Percentiles rank a stretch among this genome's conserved stretches.
phyloP scores from a whole-genome alignment of 1,284 basidiomycete species.

The Retiboletus fuscus region DNA sequence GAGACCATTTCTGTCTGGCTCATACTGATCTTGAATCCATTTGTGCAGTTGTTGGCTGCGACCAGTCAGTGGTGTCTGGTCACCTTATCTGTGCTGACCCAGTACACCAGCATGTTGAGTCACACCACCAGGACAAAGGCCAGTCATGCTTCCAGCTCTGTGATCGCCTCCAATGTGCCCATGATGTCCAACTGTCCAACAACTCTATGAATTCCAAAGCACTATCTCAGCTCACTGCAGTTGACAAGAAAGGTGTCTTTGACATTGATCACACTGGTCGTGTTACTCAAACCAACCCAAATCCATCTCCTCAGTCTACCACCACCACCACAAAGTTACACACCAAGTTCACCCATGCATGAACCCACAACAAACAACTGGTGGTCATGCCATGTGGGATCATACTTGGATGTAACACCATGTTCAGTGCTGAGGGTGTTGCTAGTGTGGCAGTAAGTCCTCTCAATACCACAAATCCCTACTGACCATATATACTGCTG shows the following conservation, averaged over 20 bases:
- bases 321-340: too few species aligned
- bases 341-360: too few species aligned
- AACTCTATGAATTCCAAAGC: not conserved
- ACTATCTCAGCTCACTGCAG: not conserved
- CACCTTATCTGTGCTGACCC: not conserved
- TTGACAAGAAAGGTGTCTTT: not conserved
- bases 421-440: too few species aligned
- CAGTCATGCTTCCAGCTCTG: not conserved
- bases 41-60: conserved; percentile 18
- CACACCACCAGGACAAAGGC: not conserved
- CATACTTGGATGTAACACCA: too few species aligned
- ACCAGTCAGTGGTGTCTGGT: fast-evolving
- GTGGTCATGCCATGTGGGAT: too few species aligned
- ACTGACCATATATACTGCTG: too few species aligned
- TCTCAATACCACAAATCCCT: too few species aligned
- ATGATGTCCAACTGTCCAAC: not conserved
- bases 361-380: too few species aligned
- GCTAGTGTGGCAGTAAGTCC: too few species aligned
- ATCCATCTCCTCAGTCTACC: too few species aligned
- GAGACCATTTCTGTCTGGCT: conserved; percentile 38
- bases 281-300: too few species aligned
- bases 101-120: not conserved
- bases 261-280: not conserved
- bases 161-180: not conserved
- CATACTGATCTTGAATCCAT: conserved; percentile 25